These are phyloP conservation scores for Stenogyne calaminthoides DNA, from an alignment of 305 asterid species.

Conservation along the genomic window DNA sequence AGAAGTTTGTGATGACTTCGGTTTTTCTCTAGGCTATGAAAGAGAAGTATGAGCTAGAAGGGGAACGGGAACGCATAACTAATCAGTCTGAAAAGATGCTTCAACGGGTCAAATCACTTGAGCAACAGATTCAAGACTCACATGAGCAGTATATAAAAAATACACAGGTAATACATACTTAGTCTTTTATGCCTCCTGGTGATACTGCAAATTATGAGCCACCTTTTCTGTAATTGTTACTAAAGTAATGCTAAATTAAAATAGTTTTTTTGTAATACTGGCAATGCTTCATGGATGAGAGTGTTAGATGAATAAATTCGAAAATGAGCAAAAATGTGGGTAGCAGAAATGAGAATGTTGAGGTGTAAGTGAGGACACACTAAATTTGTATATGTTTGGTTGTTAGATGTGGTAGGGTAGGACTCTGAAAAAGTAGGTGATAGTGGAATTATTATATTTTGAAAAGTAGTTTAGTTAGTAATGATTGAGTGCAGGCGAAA, in stretches of 20 bases:
- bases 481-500: no score
- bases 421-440: no score
- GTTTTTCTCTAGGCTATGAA: constrained; percentile 58
- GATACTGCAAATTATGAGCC: constrained; percentile 17
- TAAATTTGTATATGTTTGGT: no score
- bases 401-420: no score
- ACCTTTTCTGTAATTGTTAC: neutral
- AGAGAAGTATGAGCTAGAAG: constrained; percentile 66
- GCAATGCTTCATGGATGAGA: neutral
- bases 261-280: neutral
- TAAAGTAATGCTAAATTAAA: neutral
- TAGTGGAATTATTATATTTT: no score
- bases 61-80: constrained; percentile 45
- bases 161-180: constrained; percentile 65
- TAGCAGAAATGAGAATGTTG: neutral
- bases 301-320: neutral
- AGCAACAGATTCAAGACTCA: constrained; percentile 67
- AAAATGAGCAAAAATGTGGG: neutral
- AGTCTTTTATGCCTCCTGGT: constrained; percentile 19
- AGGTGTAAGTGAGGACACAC: no score
- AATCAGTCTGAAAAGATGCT: constrained; percentile 46
- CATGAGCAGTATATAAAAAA: constrained; percentile 62
- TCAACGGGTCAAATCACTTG: constrained; percentile 51
- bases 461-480: no score
- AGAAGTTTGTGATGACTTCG: constrained; percentile 11